Percentiles rank a stretch among this genome's conserved stretches.
Evolutionary conservation across 2,329 filamentous ascomycete species (phyloP).

Genomic region (Ophiostoma piceae): DNA sequence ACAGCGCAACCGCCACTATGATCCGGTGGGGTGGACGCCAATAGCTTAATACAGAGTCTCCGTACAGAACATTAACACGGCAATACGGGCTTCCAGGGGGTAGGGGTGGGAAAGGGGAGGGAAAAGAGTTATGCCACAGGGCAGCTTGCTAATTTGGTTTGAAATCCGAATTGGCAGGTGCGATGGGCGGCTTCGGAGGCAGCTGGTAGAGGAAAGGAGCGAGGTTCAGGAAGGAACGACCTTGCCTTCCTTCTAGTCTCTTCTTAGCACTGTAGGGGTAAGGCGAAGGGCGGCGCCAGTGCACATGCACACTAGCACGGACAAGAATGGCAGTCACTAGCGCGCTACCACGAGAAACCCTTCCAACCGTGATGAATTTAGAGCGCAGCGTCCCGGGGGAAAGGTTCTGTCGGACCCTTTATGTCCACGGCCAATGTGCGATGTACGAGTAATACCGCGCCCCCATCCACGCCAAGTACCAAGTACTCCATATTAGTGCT

Average conservation of each 20-base stretch:
- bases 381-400: slow-evolving; percentile 4
- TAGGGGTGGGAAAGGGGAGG: neutral
- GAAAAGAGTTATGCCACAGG: neutral
- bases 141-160: neutral
- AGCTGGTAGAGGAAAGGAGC: neutral
- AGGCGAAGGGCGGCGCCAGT: neutral
- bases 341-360: slow-evolving; percentile 6
- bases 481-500: too few species aligned
- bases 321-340: slow-evolving; percentile 13
- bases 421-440: neutral
- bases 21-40: neutral
- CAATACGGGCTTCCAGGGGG: neutral
- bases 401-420: slow-evolving; percentile 6
- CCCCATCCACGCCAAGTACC: neutral
- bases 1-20: neutral
- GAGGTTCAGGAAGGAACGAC: neutral
- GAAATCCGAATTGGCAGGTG: slow-evolving; percentile 9
- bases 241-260: neutral
- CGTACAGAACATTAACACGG: neutral
- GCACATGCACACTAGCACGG: slow-evolving; percentile 18
- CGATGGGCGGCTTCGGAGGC: neutral
- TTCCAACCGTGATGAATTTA: neutral
- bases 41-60: too few species aligned
- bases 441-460: neutral
- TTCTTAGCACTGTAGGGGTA: neutral